phyloP scores from a whole-genome alignment of 805 yeast genomes.

The Hanseniaspora nectarophila region DNA sequence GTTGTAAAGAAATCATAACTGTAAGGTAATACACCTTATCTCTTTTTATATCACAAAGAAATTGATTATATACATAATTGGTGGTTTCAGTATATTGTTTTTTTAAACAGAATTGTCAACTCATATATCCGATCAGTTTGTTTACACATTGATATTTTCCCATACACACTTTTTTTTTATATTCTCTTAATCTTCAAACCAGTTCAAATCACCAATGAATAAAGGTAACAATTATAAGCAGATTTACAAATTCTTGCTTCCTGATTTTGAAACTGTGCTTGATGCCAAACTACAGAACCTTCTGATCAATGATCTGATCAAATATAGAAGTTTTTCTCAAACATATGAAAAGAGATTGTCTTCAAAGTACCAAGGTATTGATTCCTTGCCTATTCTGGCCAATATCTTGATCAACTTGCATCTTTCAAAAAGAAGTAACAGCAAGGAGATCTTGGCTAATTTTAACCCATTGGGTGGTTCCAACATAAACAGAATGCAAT shows the following conservation, averaged over 20 bases:
- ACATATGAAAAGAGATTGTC: not conserved
- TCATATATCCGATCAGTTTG: no score
- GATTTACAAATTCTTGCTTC: not conserved
- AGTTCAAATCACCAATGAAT: not conserved
- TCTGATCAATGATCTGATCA: not conserved
- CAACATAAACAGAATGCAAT: not conserved
- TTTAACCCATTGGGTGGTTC: not conserved
- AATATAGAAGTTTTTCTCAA: not conserved
- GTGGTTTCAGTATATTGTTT: no score
- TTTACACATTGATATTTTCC: no score
- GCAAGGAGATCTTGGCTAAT: not conserved
- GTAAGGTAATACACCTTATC: no score
- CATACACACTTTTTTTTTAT: not conserved
- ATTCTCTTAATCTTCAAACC: no score
- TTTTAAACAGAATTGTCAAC: no score
- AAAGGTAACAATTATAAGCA: not conserved
- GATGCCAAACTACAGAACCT: not conserved
- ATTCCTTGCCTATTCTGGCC: slow-evolving; percentile 1
- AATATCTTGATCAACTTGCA: not conserved
- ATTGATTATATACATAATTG: no score
- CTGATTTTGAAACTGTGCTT: slow-evolving; percentile 1
- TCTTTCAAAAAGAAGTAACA: not conserved
- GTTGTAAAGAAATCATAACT: no score
- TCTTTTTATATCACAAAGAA: no score
- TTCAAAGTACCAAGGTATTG: slow-evolving; percentile 2